Evolutionary conservation across 257 asterid genomes (phyloP).

Genomic region (Lantana camara): DNA sequence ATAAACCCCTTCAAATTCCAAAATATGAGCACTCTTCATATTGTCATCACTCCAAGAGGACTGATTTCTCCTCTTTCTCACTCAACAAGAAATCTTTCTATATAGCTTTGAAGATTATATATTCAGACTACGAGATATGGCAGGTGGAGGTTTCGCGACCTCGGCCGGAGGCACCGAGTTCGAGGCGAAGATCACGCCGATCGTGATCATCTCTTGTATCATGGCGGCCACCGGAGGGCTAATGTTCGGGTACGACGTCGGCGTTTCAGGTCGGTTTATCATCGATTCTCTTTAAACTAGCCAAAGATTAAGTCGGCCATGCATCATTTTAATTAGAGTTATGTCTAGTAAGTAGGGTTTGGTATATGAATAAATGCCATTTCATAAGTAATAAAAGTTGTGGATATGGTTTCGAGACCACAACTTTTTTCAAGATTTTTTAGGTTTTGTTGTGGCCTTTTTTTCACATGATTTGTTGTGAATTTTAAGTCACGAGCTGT

Average conservation of each 20-base stretch:
- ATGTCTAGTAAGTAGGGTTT: too few relatives aligned
- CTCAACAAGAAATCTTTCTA: too few relatives aligned
- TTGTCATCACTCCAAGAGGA: slow-evolving; percentile 12
- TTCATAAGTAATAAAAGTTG: not conserved
- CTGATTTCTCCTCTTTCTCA: not conserved
- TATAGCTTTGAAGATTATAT: not conserved
- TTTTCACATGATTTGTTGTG: too few relatives aligned
- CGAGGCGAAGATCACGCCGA: slow-evolving; percentile 83
- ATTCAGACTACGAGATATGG: slow-evolving; percentile 40
- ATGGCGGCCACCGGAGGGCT: slow-evolving; percentile 93
- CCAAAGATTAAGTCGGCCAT: not conserved
- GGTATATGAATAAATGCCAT: not conserved
- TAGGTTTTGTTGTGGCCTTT: too few relatives aligned
- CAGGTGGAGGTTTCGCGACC: slow-evolving; percentile 69
- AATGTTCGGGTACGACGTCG: slow-evolving; percentile 86
- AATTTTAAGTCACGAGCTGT: too few relatives aligned
- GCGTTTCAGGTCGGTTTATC: slow-evolving; percentile 58
- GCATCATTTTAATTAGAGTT: not conserved
- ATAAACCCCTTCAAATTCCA: slow-evolving; percentile 18
- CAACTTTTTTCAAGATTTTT: not conserved
- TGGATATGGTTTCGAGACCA: not conserved
- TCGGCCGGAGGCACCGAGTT: slow-evolving; percentile 56
- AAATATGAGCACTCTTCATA: slow-evolving; percentile 5
- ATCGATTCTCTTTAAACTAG: too few relatives aligned
- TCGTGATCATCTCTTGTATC: slow-evolving; percentile 75